Percentiles rank a stretch among this genome's conserved stretches.
Evolutionary conservation across 805 yeast genomes (phyloP).

Genomic region (Candida vartiovaarae): DNA sequence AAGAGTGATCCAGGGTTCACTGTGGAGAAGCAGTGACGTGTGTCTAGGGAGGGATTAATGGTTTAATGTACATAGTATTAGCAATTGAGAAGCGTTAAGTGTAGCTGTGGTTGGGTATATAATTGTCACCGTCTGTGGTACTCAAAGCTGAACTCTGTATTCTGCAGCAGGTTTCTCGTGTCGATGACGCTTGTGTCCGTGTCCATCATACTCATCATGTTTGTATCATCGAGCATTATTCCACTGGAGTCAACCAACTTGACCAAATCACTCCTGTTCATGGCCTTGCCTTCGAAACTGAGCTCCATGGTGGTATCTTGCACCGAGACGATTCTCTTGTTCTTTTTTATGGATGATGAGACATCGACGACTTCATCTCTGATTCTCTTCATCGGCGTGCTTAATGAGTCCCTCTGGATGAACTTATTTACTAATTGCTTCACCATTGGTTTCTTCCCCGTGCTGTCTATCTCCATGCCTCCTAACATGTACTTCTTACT

Average conservation of each 20-base stretch:
- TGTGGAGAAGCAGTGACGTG: slow-evolving; percentile 28
- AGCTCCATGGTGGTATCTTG: slow-evolving; percentile 28
- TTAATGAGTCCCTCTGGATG: slow-evolving; percentile 4
- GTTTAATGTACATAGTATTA: not conserved
- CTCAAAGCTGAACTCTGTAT: slow-evolving; percentile 17
- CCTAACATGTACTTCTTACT: slow-evolving; percentile 16
- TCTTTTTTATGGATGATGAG: slow-evolving; percentile 20
- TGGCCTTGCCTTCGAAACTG: slow-evolving; percentile 40
- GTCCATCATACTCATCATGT: not conserved
- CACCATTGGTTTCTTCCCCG: not conserved
- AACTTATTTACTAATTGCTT: slow-evolving; percentile 7
- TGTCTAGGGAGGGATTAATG: not conserved
- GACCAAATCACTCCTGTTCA: slow-evolving; percentile 35
- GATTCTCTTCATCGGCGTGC: slow-evolving; percentile 23
- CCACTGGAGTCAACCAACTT: slow-evolving; percentile 33
- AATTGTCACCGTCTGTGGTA: slow-evolving; percentile 6
- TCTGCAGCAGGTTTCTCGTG: slow-evolving; percentile 21
- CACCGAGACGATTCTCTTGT: slow-evolving; percentile 16
- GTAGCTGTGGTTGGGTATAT: not conserved
- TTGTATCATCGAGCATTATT: slow-evolving; percentile 26
- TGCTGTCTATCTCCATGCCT: slow-evolving; percentile 11
- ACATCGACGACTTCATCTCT: slow-evolving; percentile 22
- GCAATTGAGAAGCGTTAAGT: not conserved
- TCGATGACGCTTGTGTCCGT: slow-evolving; percentile 8
- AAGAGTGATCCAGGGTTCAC: slow-evolving; percentile 57